These are phyloP conservation scores for Vachellia collinsii DNA, from an alignment of 306 rosid species.

Conservation along the genomic window DNA sequence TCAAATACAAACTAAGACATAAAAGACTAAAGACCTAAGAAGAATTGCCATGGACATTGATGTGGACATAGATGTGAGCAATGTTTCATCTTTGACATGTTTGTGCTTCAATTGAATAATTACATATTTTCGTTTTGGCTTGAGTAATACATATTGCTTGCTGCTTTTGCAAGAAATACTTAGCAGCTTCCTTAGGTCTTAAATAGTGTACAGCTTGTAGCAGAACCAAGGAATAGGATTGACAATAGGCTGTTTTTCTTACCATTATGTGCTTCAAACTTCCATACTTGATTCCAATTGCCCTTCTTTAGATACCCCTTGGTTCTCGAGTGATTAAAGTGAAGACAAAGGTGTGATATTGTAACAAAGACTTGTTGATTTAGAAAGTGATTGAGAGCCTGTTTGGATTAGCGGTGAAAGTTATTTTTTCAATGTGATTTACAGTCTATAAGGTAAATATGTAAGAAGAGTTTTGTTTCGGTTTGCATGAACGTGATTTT, in stretches of 20 bases:
- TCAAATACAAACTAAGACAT: background rate
- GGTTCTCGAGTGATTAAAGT: background rate
- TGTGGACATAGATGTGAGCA: background rate
- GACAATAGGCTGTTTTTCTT: conserved; percentile 1
- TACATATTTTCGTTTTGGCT: background rate
- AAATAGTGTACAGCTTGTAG: background rate
- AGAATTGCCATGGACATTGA: background rate
- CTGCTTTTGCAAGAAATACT: background rate
- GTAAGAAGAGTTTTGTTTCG: too few species aligned
- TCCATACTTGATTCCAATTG: background rate
- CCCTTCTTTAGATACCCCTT: background rate
- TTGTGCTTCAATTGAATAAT: background rate
- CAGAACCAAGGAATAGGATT: background rate
- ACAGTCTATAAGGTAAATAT: too few species aligned
- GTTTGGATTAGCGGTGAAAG: too few species aligned
- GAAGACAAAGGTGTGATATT: background rate
- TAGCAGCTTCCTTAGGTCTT: background rate
- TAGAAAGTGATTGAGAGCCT: background rate
- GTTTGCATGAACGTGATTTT: too few species aligned
- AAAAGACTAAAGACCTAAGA: background rate
- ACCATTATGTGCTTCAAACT: background rate
- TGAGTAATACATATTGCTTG: background rate
- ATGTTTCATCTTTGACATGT: background rate
- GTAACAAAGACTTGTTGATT: background rate
- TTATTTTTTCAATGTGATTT: too few species aligned